Evolutionary conservation across 495 filamentous ascomycete genomes (phyloP), one percentile per base, ranked within the genome.

Genomic region (Pseudomonodictys pantanalensis): DNA sequence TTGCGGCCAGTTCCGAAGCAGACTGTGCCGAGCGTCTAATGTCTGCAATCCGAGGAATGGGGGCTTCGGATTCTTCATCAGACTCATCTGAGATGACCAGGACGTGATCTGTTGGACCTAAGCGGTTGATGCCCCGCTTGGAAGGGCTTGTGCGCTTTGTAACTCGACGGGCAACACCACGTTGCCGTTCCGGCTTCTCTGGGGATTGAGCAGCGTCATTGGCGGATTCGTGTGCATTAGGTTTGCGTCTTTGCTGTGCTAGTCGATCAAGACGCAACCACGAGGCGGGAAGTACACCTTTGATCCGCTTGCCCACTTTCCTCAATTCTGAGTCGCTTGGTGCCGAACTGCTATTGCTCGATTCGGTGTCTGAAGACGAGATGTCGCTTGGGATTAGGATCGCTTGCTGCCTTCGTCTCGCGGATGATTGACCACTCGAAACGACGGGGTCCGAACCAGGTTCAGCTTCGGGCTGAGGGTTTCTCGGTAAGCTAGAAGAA

Each of bases 271-370:
- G 76, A 61, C 88, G 83, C 42, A 95, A 78, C 86, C 88, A 96
- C 2, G 92, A 97, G 4, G 92, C 92, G 32, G 92, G 92, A 41
- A 97, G 79, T 15, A 96, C 91, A 32, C 92, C 92, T 52, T 84
- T 85, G 42, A 92, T 92, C 56, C 74, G 83, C 42, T 77, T 80
- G 38, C 79, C 73, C 15, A 76, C 65, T 49, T 66, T 68, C 58
- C 69, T 64, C 10, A 84, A 47, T 56, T 73, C 35, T 5, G 69
- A 56, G 20, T 72, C 65, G 33, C 58, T 61, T 43, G 55, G 26
- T 2, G 26, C 63, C 2, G 72, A 64, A 6, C 26, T 65, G 9
- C 56, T 24, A n/a, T 28, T 48, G 9, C 38, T 52, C 23, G 46
- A 35, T 3, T 25, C 28, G 1, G 51, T 32, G 15, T 23, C 30